Percentiles rank a stretch among this genome's conserved stretches.
Conservation (phyloP, 176 grass and related monocot species). For the Phragmites australis region DNA sequence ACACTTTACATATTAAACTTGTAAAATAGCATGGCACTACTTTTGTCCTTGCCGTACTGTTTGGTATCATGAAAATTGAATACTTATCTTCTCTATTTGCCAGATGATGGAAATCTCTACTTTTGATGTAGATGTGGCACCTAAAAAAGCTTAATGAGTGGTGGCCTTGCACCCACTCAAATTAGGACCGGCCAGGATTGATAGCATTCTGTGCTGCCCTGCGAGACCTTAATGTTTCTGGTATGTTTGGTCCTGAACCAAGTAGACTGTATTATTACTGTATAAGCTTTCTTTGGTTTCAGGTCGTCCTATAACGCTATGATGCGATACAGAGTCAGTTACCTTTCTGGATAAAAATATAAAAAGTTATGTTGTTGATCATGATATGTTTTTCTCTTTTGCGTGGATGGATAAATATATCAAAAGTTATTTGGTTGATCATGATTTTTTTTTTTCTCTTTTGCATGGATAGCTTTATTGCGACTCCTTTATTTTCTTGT, state of each 20-base stretch:
- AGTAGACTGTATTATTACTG: slow-evolving; percentile 2
- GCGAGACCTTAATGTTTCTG: slow-evolving; percentile 23
- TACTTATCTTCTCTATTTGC: neutral
- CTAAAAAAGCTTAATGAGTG: slow-evolving; percentile 33
- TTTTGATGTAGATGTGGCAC: slow-evolving; percentile 37
- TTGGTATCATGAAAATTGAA: slow-evolving; percentile 14
- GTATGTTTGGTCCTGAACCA: slow-evolving; percentile 34
- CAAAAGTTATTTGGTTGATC: slow-evolving; percentile 1
- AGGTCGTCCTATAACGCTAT: slow-evolving; percentile 4
- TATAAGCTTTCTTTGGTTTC: slow-evolving; percentile 20
- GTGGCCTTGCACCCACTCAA: slow-evolving; percentile 36
- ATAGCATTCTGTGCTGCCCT: slow-evolving; percentile 38
- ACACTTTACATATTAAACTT: slow-evolving; percentile 5
- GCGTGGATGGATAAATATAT: slow-evolving; percentile 5
- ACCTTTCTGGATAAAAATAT: neutral
- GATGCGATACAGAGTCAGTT: neutral
- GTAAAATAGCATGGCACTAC: neutral
- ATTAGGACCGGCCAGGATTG: slow-evolving; percentile 28
- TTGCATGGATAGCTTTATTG: slow-evolving; percentile 40
- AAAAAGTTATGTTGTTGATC: neutral
- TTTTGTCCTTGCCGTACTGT: neutral
- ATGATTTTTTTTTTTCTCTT: slow-evolving; percentile 31
- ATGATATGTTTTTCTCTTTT: slow-evolving; percentile 36
- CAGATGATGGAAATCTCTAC: slow-evolving; percentile 30
- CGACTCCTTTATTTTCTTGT: slow-evolving; percentile 23